Base-by-base conservation (phyloP, 768 basidiomycete genomes). In the Clathrus columnatus region DNA sequence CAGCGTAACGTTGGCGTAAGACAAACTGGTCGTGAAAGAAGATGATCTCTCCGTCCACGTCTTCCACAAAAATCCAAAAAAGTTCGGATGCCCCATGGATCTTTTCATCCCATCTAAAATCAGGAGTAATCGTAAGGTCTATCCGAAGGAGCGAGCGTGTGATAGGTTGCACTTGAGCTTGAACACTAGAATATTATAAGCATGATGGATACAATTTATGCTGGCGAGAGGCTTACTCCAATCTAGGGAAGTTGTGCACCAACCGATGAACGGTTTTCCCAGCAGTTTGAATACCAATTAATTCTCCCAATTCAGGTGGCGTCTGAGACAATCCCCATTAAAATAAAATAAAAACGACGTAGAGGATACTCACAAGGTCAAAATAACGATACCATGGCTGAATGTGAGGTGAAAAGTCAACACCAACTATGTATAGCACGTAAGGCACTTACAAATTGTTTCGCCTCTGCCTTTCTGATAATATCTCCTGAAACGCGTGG, bases 361-460 rank as follows among this genome's bases (percentile, higher is more conserved):
- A 45, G 44, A 29, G 41, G 23, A n/a, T n/a, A 62, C 72, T 62
- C 60, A 79, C 77, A 59, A 98, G 73, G 65, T 97, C 95, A 60
- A 95, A 98, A 73, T 97, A 98, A 23, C 94, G 85, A 65, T 96
- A 89, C 92, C 93, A 96, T 0, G 93, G 92, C 85, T 86, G 62
- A 21, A 24, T 42, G 24, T 48, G 46, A 47, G 60, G 53, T 51
- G 14, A 20, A 5, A 7, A 4, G 7, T 10, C 8, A 26, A n/a
- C n/a, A n/a, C 11, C 30, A 18, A 10, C 49, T 1, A 30, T 56
- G 11, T 43, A 16, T 14, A n/a, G 18, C 20, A 36, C 36, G n/a
- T 60, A 29, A 42, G 50, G 32, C 17, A 77, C 83, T 65, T 63
- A 90, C 87, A 76, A 98, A 98, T 78, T 98, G 95, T 68, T 98